Percentiles rank a stretch among this genome's conserved stretches.
These are phyloP conservation scores for Canavalia gladiata DNA, from an alignment of 306 rosid species.

Conservation along the genomic window DNA sequence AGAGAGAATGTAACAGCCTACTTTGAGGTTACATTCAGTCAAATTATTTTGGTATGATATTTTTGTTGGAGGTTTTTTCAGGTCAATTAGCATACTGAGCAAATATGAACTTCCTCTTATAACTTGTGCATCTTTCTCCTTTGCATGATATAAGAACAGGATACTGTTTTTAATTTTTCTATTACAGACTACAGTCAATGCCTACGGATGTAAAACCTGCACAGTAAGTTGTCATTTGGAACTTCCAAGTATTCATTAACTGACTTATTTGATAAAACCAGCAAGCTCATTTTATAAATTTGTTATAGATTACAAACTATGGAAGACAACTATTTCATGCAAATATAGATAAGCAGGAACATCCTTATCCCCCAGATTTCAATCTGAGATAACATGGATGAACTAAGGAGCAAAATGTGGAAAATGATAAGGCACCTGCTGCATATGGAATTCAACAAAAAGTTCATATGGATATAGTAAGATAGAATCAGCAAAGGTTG, in stretches of 20 bases:
- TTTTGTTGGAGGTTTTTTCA: constrained; percentile 34
- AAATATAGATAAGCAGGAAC: constrained; percentile 5
- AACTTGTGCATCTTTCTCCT: constrained; percentile 23
- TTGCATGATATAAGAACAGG: constrained; percentile 31
- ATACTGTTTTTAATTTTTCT: not conserved
- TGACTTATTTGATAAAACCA: constrained; percentile 22
- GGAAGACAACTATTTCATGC: constrained; percentile 4
- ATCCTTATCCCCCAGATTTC: not conserved
- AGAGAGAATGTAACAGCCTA: not conserved
- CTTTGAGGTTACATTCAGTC: not conserved
- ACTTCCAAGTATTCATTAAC: constrained; percentile 40
- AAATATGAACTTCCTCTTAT: constrained; percentile 19
- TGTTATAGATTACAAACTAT: constrained; percentile 1
- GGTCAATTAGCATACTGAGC: constrained; percentile 18
- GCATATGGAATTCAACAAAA: not conserved
- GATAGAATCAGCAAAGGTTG: not conserved
- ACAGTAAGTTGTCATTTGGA: not conserved
- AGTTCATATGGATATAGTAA: not conserved
- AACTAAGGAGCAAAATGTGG: not conserved
- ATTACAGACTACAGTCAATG: constrained; percentile 1
- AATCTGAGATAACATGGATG: constrained; percentile 19
- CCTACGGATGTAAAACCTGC: constrained; percentile 2
- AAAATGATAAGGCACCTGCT: not conserved
- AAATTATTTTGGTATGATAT: constrained; percentile 23
- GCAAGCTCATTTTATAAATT: not conserved